Evolutionary conservation across 306 rosid species (phyloP).

Genomic region (barrel medic (Medicago truncatula)): MtrunA17r5.0-ANR NC_053046.1:37610501-37611000

Average conservation of each 20-base stretch:
- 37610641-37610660: too few relatives aligned
- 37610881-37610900: background rate
- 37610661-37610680: too few relatives aligned
- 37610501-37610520: too few relatives aligned
- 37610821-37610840: background rate
- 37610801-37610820: slow-evolving; percentile 41
- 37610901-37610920: background rate
- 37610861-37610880: slow-evolving; percentile 18
- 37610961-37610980: too few relatives aligned
- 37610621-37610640: too few relatives aligned
- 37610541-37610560: too few relatives aligned
- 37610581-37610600: too few relatives aligned
- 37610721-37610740: slow-evolving; percentile 31
- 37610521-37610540: too few relatives aligned
- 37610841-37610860: slow-evolving; percentile 1
- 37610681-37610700: too few relatives aligned
- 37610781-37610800: slow-evolving; percentile 42
- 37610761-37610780: slow-evolving; percentile 51
- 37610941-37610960: background rate
- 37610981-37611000: too few relatives aligned
- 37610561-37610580: too few relatives aligned
- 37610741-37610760: slow-evolving; percentile 35
- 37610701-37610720: slow-evolving; percentile 19
- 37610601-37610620: too few relatives aligned
- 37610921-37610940: background rate